A percentile compares a stretch with the other conserved stretches of the same genome.
Conservation (phyloP, 371 early-diverging fungal species). For the Pancytospora epiphaga region DNA sequence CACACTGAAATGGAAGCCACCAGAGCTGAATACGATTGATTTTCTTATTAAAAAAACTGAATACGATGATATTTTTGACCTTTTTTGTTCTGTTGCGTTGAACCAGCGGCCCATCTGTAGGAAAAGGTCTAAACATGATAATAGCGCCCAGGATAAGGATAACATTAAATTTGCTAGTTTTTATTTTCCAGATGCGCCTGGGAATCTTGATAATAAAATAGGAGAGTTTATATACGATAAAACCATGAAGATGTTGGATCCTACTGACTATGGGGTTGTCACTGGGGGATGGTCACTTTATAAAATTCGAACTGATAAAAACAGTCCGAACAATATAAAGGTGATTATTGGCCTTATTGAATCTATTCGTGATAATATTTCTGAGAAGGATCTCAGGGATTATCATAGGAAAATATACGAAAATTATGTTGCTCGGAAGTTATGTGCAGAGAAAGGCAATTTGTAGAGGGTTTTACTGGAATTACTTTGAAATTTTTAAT, state of each 20-base stretch:
- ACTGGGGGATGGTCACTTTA: conserved; percentile 69
- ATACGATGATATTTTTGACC: conserved; percentile 5
- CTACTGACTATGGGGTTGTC: conserved; percentile 20
- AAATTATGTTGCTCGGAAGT: conserved; percentile 36
- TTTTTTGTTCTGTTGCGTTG: conserved; percentile 21
- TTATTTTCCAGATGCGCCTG: neutral
- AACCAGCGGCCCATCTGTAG: conserved; percentile 14
- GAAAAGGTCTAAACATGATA: neutral
- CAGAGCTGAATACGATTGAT: conserved; percentile 87
- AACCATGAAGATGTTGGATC: conserved; percentile 39
- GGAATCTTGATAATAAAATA: conserved; percentile 42
- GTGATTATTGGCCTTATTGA: conserved; percentile 66
- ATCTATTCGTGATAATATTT: conserved; percentile 70
- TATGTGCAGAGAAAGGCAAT: no score
- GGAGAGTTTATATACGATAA: conserved; percentile 58
- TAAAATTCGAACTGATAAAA: conserved; percentile 74
- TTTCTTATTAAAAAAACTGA: conserved; percentile 62
- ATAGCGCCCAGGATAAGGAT: neutral
- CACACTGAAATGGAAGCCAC: conserved; percentile 96
- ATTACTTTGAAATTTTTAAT: no score
- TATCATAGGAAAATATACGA: conserved; percentile 37
- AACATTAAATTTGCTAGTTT: conserved; percentile 11
- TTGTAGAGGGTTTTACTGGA: neutral
- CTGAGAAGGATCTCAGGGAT: conserved; percentile 61
- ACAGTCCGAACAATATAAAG: conserved; percentile 67